Evolutionary conservation across 345 rosid genomes (phyloP).

Genomic region (Theobroma cacao): DNA sequence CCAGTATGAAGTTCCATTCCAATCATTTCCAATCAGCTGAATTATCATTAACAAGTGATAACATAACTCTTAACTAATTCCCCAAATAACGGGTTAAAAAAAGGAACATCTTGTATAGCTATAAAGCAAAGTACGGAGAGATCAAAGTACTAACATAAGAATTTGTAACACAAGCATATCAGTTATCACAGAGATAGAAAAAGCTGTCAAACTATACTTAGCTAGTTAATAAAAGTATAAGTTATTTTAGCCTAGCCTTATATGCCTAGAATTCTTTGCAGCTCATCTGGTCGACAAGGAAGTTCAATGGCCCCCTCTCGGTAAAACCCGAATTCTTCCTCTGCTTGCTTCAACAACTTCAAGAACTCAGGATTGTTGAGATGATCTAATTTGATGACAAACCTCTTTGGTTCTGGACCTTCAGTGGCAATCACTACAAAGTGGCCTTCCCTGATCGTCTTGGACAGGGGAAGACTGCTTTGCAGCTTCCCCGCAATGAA

Average conservation of each 20-base stretch:
- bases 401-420: conserved; percentile 30
- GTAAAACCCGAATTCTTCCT: conserved; percentile 35
- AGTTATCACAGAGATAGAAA: neutral
- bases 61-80: neutral
- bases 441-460: conserved; percentile 39
- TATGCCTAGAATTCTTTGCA: conserved; percentile 18
- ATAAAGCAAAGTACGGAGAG: neutral
- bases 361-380: conserved; percentile 32
- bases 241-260: neutral
- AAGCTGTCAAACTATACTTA: neutral
- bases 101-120: neutral
- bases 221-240: neutral
- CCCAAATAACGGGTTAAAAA: neutral
- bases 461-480: conserved; percentile 19
- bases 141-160: neutral
- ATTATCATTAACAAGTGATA: neutral
- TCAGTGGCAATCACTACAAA: conserved; percentile 43
- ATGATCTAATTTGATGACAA: conserved; percentile 22
- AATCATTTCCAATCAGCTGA: neutral
- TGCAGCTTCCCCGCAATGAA: conserved; percentile 25
- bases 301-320: conserved; percentile 27
- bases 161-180: neutral
- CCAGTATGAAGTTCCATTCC: neutral
- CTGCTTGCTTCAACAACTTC: conserved; percentile 33
- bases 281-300: conserved; percentile 34